Conservation (phyloP, 139 green algal species). For the Yamagishiella unicocca region DNA sequence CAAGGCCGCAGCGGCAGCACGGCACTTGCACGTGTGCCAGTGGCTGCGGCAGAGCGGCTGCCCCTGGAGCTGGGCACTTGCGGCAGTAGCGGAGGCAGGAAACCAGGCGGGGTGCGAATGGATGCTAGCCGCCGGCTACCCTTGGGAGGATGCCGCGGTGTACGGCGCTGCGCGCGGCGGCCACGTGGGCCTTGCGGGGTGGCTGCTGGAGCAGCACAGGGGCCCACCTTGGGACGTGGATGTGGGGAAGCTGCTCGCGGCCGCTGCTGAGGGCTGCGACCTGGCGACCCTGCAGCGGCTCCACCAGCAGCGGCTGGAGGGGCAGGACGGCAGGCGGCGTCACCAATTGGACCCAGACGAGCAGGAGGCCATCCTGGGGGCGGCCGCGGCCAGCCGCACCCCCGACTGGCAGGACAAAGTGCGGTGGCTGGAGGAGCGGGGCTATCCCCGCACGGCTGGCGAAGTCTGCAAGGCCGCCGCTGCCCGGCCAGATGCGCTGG, state of each 20-base stretch:
- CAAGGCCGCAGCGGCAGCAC: not conserved
- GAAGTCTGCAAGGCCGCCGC: not conserved
- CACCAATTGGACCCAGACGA: not conserved
- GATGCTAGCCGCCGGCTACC: not conserved
- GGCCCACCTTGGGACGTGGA: not conserved
- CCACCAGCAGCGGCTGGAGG: not conserved
- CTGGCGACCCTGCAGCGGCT: too few species aligned
- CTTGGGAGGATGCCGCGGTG: not conserved
- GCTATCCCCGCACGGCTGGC: not conserved
- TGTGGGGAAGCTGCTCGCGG: not conserved
- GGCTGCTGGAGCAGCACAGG: not conserved
- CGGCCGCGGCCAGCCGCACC: not conserved
- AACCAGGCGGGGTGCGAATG: not conserved
- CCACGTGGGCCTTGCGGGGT: not conserved
- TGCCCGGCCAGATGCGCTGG: not conserved
- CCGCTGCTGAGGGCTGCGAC: not conserved
- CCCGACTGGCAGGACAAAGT: not conserved
- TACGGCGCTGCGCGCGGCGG: not conserved
- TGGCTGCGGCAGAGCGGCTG: not conserved
- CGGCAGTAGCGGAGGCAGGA: not conserved
- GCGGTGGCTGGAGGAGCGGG: not conserved
- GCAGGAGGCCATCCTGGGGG: not conserved
- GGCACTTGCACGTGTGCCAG: too few species aligned
- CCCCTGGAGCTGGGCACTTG: not conserved
- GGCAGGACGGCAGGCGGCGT: not conserved